A percentile compares a stretch with the other conserved stretches of the same genome.
These are phyloP conservation scores for Emmonsia crescens DNA, from an alignment of 2,329 filamentous ascomycete genomes.

Conservation along the genomic window DNA sequence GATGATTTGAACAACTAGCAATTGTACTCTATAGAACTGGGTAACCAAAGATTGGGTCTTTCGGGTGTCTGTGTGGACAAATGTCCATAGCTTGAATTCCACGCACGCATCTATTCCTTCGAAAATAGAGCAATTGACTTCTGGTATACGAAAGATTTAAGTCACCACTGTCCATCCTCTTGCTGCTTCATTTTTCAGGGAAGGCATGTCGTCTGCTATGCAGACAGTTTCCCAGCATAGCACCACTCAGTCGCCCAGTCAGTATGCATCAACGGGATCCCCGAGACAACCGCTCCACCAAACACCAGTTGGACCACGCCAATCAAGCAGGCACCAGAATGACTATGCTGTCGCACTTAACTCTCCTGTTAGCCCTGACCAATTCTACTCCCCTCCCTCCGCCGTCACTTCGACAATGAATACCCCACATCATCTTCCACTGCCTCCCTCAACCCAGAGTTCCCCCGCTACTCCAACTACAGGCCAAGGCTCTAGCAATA, in stretches of 20 bases:
- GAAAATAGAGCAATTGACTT: neutral
- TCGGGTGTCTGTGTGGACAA: neutral
- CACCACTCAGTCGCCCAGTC: conserved; percentile 39
- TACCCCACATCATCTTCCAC: conserved; percentile 35
- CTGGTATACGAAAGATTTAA: conserved; percentile 12
- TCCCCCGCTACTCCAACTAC: conserved; percentile 30
- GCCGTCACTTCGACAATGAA: conserved; percentile 33
- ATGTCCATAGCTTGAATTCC: neutral
- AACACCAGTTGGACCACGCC: conserved; percentile 33
- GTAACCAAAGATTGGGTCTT: neutral
- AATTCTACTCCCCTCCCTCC: conserved; percentile 23
- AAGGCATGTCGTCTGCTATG: conserved; percentile 54
- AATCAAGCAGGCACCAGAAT: conserved; percentile 12
- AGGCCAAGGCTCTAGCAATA: neutral
- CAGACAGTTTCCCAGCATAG: conserved; percentile 49
- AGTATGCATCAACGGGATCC: conserved; percentile 32
- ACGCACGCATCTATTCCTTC: neutral
- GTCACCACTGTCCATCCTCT: neutral
- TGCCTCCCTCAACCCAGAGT: conserved; percentile 32
- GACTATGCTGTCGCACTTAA: conserved; percentile 11
- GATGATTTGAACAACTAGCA: neutral
- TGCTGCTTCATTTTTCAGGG: conserved; percentile 18
- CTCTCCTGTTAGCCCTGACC: conserved; percentile 18
- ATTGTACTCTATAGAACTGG: neutral
- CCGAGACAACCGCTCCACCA: conserved; percentile 43